These are phyloP conservation scores for Kodamaea ohmeri DNA, from an alignment of 1,139 yeast genomes.

Conservation along the genomic window DNA sequence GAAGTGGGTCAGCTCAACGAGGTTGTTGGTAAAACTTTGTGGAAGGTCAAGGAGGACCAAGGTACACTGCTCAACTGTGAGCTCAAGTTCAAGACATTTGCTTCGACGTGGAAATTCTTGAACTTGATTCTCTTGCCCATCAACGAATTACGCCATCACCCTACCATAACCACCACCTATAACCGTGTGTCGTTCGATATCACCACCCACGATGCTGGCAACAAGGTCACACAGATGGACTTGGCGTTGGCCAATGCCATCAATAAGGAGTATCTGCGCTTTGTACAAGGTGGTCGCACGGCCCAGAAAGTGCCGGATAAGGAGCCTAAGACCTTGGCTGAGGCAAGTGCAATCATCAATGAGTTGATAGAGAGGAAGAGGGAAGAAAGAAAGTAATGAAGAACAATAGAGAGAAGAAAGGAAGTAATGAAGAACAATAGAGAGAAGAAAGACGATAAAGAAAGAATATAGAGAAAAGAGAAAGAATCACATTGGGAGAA, in stretches of 20 bases:
- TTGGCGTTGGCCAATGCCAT: conserved; percentile 56
- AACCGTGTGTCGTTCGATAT: conserved; percentile 56
- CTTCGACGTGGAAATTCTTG: conserved; percentile 64
- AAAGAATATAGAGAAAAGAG: too few species aligned
- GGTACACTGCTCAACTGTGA: conserved; percentile 15
- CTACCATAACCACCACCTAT: conserved; percentile 62
- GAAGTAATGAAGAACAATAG: background rate
- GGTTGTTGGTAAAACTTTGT: conserved; percentile 10
- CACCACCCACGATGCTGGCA: conserved; percentile 66
- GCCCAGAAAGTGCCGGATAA: background rate
- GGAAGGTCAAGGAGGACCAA: conserved; percentile 16
- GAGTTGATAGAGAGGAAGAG: conserved; percentile 15
- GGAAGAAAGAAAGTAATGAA: background rate
- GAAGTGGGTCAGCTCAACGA: conserved; percentile 14
- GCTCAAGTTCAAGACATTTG: conserved; percentile 49
- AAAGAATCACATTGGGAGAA: too few species aligned
- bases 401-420: background rate
- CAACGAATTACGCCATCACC: conserved; percentile 69
- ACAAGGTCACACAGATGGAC: conserved; percentile 57
- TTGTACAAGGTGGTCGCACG: background rate
- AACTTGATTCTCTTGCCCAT: conserved; percentile 60
- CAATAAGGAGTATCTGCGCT: conserved; percentile 23
- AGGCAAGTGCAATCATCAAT: conserved; percentile 20
- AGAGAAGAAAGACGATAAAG: too few species aligned
- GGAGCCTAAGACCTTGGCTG: conserved; percentile 16